Evolutionary conservation across 345 rosid species (phyloP), one percentile per base, ranked within the genome.

Genomic region (Murraya paniculata): DNA sequence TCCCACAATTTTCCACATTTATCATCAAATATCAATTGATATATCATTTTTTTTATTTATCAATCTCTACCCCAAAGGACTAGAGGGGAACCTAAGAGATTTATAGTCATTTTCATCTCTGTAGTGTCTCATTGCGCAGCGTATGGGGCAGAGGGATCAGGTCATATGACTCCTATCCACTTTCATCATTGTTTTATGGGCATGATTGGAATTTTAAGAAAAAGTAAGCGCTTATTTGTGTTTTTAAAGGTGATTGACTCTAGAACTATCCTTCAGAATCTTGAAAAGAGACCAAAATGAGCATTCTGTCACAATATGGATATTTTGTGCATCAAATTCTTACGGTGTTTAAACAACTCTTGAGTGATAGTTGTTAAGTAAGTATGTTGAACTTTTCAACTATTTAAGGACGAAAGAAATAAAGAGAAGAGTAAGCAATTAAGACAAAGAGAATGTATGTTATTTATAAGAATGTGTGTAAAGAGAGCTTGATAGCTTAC

Each of bases 291-390:
- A 65, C 24, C 69, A 31, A 35, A 65, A 19, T 21, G 18, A 36
- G 4, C 0, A 0, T 0, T 0, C 0, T 2, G 13, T 0, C 13
- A 9, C 14, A 7, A 1, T 0, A 10, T 9, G 0, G 10, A 2
- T 0, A 41, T 10, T 41, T 41, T 41, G 3, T 41, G 1, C 14
- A 10, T 0, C 4, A 0, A 41, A 0, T 10, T 0, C 1, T 2
- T 41, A 0, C 0, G 0, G 14, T 10, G 10, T 4, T 41, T 41
- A 41, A 10, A 41, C 0, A 39, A 39, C 9, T 33, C 1, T 39
- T 0, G 0, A 0, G 2, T 39, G 14, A 41, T 41, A 10, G 14
- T 41, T 41, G 13, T 41, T 41, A 41, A 41, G 4, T 10, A 41
- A 41, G 4, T 4, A 0, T 41, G 0, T 41, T 41, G 14, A 41